Percentiles rank a stretch among this genome's conserved stretches.
These are phyloP conservation scores for Xerocomellus amylosporus DNA, from an alignment of 768 basidiomycete genomes.

Conservation along the genomic window DNA sequence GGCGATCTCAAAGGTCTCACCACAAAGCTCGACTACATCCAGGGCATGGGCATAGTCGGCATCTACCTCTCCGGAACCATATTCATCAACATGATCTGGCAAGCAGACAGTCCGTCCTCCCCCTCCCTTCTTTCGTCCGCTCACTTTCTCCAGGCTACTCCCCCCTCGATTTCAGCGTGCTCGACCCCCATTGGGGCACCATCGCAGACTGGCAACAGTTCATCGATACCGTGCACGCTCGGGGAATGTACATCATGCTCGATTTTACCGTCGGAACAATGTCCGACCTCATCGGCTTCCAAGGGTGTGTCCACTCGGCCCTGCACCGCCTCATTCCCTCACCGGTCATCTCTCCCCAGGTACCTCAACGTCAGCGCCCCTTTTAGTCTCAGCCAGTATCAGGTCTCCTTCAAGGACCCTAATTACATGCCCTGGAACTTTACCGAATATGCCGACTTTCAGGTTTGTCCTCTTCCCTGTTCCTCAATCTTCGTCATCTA, in stretches of 20 bases:
- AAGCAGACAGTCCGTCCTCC: conserved; percentile 78
- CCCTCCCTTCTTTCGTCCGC: neutral
- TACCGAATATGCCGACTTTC: conserved; percentile 79
- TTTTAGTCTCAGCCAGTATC: conserved; percentile 73
- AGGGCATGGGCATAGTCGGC: conserved; percentile 81
- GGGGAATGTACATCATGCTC: conserved; percentile 88
- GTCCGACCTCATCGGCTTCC: conserved; percentile 81
- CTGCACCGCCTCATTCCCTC: conserved; percentile 9
- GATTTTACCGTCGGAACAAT: conserved; percentile 96
- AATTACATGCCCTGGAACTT: conserved; percentile 83
- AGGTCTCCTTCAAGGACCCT: conserved; percentile 71
- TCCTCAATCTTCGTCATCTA: neutral
- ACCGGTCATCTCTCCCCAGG: conserved; percentile 38
- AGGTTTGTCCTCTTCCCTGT: conserved; percentile 38
- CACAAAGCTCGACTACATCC: conserved; percentile 77
- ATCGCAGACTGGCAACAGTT: conserved; percentile 73
- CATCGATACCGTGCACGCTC: conserved; percentile 73
- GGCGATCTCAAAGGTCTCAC: conserved; percentile 83
- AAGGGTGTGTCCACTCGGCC: conserved; percentile 53
- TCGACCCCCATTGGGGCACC: conserved; percentile 93
- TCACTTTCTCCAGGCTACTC: conserved; percentile 62
- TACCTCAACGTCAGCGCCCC: conserved; percentile 74
- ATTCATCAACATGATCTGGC: conserved; percentile 96
- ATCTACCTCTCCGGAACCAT: conserved; percentile 93
- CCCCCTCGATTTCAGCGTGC: conserved; percentile 83